Percentiles rank a stretch among this genome's conserved stretches.
phyloP scores from a whole-genome alignment of 768 basidiomycete species.

The Suillus paluster region DNA sequence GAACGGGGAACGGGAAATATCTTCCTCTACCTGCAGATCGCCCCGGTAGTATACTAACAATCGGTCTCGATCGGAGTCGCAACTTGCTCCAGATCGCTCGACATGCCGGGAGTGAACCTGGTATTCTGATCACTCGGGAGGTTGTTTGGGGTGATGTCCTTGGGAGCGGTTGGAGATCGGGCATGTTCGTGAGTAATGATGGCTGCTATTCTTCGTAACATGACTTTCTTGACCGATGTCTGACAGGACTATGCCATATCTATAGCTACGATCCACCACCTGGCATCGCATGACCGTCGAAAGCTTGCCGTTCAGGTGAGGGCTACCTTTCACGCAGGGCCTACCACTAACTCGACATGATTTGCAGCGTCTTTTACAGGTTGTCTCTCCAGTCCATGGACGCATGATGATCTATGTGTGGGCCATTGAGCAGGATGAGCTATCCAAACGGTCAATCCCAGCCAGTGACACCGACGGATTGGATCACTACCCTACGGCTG shows the following conservation, averaged over 20 bases:
- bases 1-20: conserved; percentile 98
- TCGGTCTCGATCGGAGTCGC: conserved; percentile 84
- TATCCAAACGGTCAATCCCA: conserved; percentile 74
- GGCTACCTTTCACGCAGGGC: neutral
- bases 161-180: conserved; percentile 71
- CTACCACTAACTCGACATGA: neutral
- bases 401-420: conserved; percentile 93
- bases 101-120: conserved; percentile 51
- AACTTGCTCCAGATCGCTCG: conserved; percentile 80
- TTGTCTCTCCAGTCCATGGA: conserved; percentile 70
- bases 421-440: conserved; percentile 91
- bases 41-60: conserved; percentile 65
- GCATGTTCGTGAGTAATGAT: conserved; percentile 69
- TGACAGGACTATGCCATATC: conserved; percentile 94
- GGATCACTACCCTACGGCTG: conserved; percentile 36
- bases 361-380: conserved; percentile 61
- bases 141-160: conserved; percentile 84
- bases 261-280: conserved; percentile 96
- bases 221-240: neutral
- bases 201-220: neutral
- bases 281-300: conserved; percentile 80
- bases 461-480: conserved; percentile 21
- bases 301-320: conserved; percentile 73
- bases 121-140: conserved; percentile 50
- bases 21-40: conserved; percentile 73